Evolutionary conservation across 1,139 yeast genomes (phyloP), one percentile per base, ranked within the genome.

Genomic region (Debaryomyces robertsiae): DNA sequence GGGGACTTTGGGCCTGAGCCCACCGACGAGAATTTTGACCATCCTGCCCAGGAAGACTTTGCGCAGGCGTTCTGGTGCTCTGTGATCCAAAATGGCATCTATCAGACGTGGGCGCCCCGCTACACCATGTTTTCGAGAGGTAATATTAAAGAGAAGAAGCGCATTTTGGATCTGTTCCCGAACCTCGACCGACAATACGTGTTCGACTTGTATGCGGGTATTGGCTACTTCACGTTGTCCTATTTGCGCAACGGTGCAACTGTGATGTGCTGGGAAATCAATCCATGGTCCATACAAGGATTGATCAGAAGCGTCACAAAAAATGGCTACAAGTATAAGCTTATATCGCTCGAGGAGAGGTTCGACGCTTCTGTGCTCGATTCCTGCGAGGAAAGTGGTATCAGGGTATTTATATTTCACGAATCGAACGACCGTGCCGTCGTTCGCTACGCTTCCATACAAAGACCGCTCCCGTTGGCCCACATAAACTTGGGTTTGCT

Each of bases 111-210:
- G 96, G 87, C 93, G 3, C 96, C 96, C 0, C 58, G 73, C 40
- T 84, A 80, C 54, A 87, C 95, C 9, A 89, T 89, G 96, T 89
- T 89, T 56, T 82, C 91, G 28, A 62, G 96, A n/a, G 96, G 96
- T 0, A 89, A 89, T 55, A 79, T 89, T 50, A 84, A 83, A 48
- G 96, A 89, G 55, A 89, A 89, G 59, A 75, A 81, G 11, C 62
- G 96, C 16, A 73, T 89, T 0, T 57, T 84, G 39, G 67, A 66
- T 22, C 13, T 16, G 16, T 35, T 11, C 33, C 19, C n/a, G 10
- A 49, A 47, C 3, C 75, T 69, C 53, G 43, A 52, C 6, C 67
- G 57, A 6, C 63, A 70, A 0, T 70, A 69, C 24, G 79, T 84
- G 0, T 67, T 84, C 5, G 96, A 89, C 55, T 55, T 89, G 43